These are phyloP conservation scores for Rhodosporidiobolus odoratus DNA, from an alignment of 768 basidiomycete species.

Conservation along the genomic window DNA sequence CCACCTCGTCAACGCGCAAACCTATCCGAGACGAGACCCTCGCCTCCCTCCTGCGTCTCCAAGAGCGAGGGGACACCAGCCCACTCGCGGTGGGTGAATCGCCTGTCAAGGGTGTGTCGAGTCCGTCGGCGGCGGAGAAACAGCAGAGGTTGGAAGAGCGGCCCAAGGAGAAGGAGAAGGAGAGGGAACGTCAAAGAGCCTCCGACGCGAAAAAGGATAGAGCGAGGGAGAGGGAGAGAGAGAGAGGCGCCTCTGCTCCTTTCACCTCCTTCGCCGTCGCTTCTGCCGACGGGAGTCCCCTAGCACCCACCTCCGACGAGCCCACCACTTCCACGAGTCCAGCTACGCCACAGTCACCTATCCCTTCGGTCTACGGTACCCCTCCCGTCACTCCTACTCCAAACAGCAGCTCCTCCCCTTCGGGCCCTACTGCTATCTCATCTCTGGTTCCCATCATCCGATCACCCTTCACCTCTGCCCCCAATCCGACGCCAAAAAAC, in stretches of 20 bases:
- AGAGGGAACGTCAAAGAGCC: too few relatives aligned
- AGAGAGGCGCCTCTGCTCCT: neutral
- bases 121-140: too few relatives aligned
- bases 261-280: slow-evolving; percentile 3
- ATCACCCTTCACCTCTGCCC: too few relatives aligned
- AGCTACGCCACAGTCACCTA: neutral
- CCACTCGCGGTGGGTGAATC: neutral
- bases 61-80: neutral
- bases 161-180: too few relatives aligned
- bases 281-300: neutral
- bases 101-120: slow-evolving; percentile 2
- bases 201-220: neutral
- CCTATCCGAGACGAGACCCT: neutral
- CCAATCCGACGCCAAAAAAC: neutral
- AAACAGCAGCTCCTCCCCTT: neutral
- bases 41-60: neutral
- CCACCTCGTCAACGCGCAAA: neutral
- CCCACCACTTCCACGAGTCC: neutral
- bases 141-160: too few relatives aligned
- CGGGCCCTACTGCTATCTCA: too few relatives aligned
- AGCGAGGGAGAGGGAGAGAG: neutral
- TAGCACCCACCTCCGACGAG: neutral
- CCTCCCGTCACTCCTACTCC: neutral
- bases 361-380: neutral
- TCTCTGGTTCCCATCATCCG: too few relatives aligned